phyloP scores from a whole-genome alignment of 2,329 filamentous ascomycete species.

The Penicillium sp. region DNA sequence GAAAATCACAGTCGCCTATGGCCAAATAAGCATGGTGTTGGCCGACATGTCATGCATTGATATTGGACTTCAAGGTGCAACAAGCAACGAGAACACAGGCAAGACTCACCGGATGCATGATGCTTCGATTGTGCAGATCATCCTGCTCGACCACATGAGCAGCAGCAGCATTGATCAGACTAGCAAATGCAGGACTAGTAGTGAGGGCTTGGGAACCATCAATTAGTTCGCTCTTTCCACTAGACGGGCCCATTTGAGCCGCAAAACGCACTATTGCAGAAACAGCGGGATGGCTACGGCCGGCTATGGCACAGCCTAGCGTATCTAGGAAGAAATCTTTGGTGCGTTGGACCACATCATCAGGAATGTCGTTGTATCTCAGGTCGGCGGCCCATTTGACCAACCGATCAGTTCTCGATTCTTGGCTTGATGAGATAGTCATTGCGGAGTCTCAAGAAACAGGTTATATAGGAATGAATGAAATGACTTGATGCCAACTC shows the following conservation, averaged over 20 bases:
- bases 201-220: slow-evolving; percentile 21
- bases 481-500: not conserved
- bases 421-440: not conserved
- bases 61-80: not conserved
- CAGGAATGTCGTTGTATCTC: slow-evolving; percentile 21
- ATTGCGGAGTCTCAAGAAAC: not conserved
- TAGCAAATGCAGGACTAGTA: slow-evolving; percentile 29
- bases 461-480: not conserved
- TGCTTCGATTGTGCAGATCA: slow-evolving; percentile 33
- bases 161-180: slow-evolving; percentile 29
- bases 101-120: slow-evolving; percentile 30
- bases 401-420: slow-evolving; percentile 20
- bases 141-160: slow-evolving; percentile 34
- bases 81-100: not conserved
- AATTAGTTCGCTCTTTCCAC: slow-evolving; percentile 27
- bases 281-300: slow-evolving; percentile 27
- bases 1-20: slow-evolving; percentile 29
- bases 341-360: slow-evolving; percentile 26
- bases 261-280: slow-evolving; percentile 22
- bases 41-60: not conserved
- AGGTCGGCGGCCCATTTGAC: slow-evolving; percentile 21
- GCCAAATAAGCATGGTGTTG: not conserved
- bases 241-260: slow-evolving; percentile 25
- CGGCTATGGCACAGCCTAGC: slow-evolving; percentile 30
- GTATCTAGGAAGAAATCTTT: slow-evolving; percentile 33